Evolutionary conservation across 1,284 basidiomycete genomes (phyloP).

Genomic region (Irpex lacteus): DNA sequence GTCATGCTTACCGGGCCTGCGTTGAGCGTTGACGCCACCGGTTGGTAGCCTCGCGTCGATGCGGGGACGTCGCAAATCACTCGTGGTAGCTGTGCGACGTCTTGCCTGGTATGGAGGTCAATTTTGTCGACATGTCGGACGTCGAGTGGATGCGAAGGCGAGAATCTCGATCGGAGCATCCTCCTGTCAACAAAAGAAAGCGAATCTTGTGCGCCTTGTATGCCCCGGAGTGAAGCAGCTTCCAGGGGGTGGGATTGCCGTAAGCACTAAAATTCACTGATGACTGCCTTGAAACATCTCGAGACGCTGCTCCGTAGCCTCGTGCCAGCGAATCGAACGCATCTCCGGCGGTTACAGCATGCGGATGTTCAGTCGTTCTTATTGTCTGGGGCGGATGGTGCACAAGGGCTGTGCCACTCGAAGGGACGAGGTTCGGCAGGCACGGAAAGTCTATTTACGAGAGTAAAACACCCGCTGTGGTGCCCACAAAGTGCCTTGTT

Average conservation of each 20-base stretch:
- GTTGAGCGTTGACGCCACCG: background rate
- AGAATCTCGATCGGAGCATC: background rate
- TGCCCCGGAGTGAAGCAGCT: background rate
- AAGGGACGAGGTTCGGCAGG: background rate
- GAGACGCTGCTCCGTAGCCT: too few relatives aligned
- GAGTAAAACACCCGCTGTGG: background rate
- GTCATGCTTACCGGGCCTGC: background rate
- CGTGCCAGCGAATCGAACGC: background rate
- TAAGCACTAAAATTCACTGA: background rate
- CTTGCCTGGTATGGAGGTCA: background rate
- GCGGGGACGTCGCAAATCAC: background rate
- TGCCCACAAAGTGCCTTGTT: background rate
- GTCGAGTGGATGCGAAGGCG: background rate
- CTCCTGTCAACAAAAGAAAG: background rate
- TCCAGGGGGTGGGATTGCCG: background rate
- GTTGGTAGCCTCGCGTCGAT: background rate
- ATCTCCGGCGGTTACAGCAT: background rate
- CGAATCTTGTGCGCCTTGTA: background rate
- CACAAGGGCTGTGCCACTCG: background rate
- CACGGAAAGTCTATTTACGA: background rate
- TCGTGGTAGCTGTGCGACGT: background rate
- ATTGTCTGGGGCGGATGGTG: background rate
- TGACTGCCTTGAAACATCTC: too few relatives aligned
- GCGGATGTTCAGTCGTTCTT: background rate
- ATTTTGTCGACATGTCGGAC: background rate